Percentiles rank a stretch among this genome's conserved stretches.
Conservation (phyloP, 768 basidiomycete genomes). For the Amanita exitialis region DNA sequence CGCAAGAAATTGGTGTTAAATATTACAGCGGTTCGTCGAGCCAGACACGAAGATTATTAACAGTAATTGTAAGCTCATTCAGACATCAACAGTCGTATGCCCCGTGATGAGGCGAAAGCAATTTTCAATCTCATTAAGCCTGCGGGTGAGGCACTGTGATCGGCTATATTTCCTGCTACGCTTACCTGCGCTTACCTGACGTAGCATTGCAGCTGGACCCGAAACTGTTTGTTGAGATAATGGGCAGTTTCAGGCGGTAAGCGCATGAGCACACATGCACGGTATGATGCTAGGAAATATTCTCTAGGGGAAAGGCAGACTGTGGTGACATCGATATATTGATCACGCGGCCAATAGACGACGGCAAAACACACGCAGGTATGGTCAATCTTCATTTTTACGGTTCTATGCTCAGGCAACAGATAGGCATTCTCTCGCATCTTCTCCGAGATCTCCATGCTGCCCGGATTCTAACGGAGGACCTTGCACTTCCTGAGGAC, state of each 20-base stretch:
- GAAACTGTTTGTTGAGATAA: slow-evolving; percentile 68
- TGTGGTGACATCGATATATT: slow-evolving; percentile 92
- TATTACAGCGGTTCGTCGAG: slow-evolving; percentile 54
- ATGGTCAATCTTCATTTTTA: slow-evolving; percentile 8
- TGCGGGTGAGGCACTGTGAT: slow-evolving; percentile 37
- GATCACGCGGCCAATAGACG: slow-evolving; percentile 63
- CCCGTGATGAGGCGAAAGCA: slow-evolving; percentile 64
- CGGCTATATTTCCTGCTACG: neutral
- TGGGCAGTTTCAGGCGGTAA: slow-evolving; percentile 85
- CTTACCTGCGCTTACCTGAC: neutral
- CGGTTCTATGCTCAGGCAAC: neutral
- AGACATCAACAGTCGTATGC: slow-evolving; percentile 85
- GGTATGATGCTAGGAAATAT: neutral
- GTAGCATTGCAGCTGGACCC: slow-evolving; percentile 64
- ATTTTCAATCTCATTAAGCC: slow-evolving; percentile 68
- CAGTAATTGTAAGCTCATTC: neutral
- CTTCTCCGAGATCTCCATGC: slow-evolving; percentile 49
- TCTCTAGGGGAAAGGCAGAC: slow-evolving; percentile 59
- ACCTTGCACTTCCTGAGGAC: slow-evolving; percentile 65
- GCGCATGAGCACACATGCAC: slow-evolving; percentile 3
- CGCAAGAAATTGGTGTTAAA: slow-evolving; percentile 57
- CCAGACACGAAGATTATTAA: neutral
- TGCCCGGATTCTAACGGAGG: slow-evolving; percentile 64
- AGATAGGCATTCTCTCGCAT: slow-evolving; percentile 46
- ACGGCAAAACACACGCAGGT: slow-evolving; percentile 73